Conservation (phyloP, 192 early-diverging fungal genomes). For the Nowakowskiella sp. region DNA sequence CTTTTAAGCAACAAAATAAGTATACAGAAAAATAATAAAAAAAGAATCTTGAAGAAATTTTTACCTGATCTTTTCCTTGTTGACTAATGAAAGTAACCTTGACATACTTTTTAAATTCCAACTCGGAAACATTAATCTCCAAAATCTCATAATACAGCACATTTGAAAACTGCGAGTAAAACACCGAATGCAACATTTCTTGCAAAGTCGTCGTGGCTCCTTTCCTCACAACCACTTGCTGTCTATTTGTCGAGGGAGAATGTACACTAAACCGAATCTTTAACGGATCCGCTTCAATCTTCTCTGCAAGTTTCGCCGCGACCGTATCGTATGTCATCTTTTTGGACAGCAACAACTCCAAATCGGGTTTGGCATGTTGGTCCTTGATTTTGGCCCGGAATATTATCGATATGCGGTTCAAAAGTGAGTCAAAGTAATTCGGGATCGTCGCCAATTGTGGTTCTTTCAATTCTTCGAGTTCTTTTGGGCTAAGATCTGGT, state of each 20-base stretch:
- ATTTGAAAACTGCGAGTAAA: conserved; percentile 12
- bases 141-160: conserved; percentile 76
- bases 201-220: conserved; percentile 40
- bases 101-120: conserved; percentile 69
- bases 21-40: conserved; percentile 7
- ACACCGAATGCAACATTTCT: conserved; percentile 40
- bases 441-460: conserved; percentile 39
- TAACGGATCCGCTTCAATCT: conserved; percentile 51
- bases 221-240: too few species aligned
- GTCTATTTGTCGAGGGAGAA: too few species aligned
- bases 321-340: conserved; percentile 64
- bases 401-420: conserved; percentile 57
- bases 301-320: conserved; percentile 51
- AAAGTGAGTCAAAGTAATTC: conserved; percentile 70
- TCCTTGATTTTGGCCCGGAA: conserved; percentile 48
- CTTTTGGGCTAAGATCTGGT: conserved; percentile 26
- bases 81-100: conserved; percentile 62
- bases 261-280: conserved; percentile 63
- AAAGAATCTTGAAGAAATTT: conserved; percentile 6
- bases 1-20: conserved; percentile 12
- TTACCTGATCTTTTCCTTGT: conserved; percentile 58
- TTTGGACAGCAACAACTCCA: conserved; percentile 50
- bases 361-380: conserved; percentile 15
- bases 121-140: conserved; percentile 68
- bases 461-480: conserved; percentile 29